Evolutionary conservation across 2,329 filamentous ascomycete species (phyloP).

Genomic region (Cephalotrichum gorgonifer): DNA sequence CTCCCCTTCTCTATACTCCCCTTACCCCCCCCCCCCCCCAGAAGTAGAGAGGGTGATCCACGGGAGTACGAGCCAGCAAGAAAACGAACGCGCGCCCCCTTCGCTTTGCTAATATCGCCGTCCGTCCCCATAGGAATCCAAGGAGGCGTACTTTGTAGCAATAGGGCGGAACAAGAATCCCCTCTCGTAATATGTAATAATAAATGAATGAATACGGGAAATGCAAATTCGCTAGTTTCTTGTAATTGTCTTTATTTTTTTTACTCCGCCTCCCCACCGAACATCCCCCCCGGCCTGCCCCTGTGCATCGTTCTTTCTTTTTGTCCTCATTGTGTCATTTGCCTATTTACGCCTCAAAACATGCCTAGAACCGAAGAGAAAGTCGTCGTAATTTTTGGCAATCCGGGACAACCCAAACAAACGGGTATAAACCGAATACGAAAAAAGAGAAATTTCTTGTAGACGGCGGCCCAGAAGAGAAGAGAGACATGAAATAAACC

Average conservation of each 20-base stretch:
- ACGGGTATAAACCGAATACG: too few relatives aligned
- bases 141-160: slow-evolving; percentile 79
- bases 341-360: slow-evolving; percentile 6
- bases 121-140: slow-evolving; percentile 66
- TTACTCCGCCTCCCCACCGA: background rate
- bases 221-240: background rate
- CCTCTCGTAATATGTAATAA: background rate
- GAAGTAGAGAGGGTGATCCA: too few relatives aligned
- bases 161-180: slow-evolving; percentile 54
- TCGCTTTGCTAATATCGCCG: too few relatives aligned
- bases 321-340: too few relatives aligned
- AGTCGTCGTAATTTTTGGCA: too few relatives aligned
- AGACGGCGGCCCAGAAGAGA: background rate
- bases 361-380: slow-evolving; percentile 4
- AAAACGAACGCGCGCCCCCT: too few relatives aligned
- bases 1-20: too few relatives aligned
- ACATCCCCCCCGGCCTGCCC: too few relatives aligned
- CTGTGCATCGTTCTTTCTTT: background rate
- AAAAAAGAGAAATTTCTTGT: background rate
- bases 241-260: slow-evolving; percentile 2
- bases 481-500: slow-evolving; percentile 8
- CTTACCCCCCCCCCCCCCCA: too few relatives aligned
- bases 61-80: too few relatives aligned
- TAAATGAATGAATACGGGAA: background rate
- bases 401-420: too few relatives aligned